Base-by-base conservation (phyloP, 1,139 yeast genomes). In the Sugiyamaella paludigena region DNA sequence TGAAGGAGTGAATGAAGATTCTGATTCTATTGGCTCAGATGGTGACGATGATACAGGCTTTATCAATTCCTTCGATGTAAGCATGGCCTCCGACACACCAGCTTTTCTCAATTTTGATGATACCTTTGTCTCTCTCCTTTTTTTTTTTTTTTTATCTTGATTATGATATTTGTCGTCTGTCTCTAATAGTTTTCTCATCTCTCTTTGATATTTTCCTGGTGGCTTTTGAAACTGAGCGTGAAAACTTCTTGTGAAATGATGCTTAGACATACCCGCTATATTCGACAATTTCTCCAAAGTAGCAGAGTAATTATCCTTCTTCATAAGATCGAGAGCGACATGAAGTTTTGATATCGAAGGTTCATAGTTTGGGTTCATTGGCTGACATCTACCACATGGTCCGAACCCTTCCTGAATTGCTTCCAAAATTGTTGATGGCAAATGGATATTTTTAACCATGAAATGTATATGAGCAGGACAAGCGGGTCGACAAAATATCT, bases 341-440 rank as follows among this genome's bases (percentile, higher is more conserved):
- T 15, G 24, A 12, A 42, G 34, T 12, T 34, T 35, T 5, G 11
- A 26, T 19, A 11, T 5, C 3, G 40, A 28, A 4, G 45, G 40
- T 12, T 19, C 36, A 19, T 42, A 42, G 1, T 36, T 35, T n/a
- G 12, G 12, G 7, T 33, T 40, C 45, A 42, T 28, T 2, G 59
- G 58, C n/a, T 46, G 42, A 45, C 59, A 56, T 12, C 59, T 49
- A 26, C 42, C 39, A 34, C 59, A 56, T 2, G 58, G 52, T 12
- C 36, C 31, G 27, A 32, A 29, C 6, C 55, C 54, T 5, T 15
- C 26, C 5, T 16, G 16, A 10, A 40, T 40, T n/a, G 43, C 43
- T 32, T 30, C 33, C 9, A 30, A 31, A 30, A 40, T 40, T 16
- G 43, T 31, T 19, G 24, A n/a, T 29, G 42, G 35, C 16, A 39